Evolutionary conservation across 129 eudicot genomes (phyloP).

Genomic region (Artemisia argyi): DNA sequence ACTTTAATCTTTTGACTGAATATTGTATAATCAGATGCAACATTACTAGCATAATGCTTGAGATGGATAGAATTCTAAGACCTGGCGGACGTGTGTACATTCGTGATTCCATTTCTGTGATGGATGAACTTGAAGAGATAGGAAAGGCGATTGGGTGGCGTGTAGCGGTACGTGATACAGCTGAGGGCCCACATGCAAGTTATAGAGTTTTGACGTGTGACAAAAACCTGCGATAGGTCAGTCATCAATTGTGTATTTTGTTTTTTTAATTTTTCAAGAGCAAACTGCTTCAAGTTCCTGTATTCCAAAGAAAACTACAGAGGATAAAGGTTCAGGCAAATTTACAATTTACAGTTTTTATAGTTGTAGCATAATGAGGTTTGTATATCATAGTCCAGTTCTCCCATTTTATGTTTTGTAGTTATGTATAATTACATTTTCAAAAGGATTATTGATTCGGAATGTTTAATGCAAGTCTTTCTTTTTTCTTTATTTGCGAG

Average conservation of each 20-base stretch:
- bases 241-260: background rate
- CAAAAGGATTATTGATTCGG: background rate
- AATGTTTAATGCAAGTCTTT: background rate
- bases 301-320: conserved; percentile 21
- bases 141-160: conserved; percentile 95
- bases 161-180: conserved; percentile 62
- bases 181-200: conserved; percentile 96
- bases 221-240: conserved; percentile 42
- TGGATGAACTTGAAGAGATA: conserved; percentile 78
- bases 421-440: conserved; percentile 5
- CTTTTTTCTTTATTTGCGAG: no score
- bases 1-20: background rate
- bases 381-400: conserved; percentile 24
- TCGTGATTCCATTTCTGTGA: conserved; percentile 68
- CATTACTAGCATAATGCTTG: conserved; percentile 77
- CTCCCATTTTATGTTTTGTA: conserved; percentile 21
- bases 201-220: conserved; percentile 69
- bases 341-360: conserved; percentile 4
- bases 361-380: conserved; percentile 24
- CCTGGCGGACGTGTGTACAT: conserved; percentile 94
- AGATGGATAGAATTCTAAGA: conserved; percentile 94
- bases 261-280: conserved; percentile 20
- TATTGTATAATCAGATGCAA: conserved; percentile 59
- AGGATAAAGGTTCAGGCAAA: conserved; percentile 27
- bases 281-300: conserved; percentile 21